A percentile compares a stretch with the other conserved stretches of the same genome.
Conservation (phyloP, 805 yeast genomes). For the Starmerella gropengiesseri region DNA sequence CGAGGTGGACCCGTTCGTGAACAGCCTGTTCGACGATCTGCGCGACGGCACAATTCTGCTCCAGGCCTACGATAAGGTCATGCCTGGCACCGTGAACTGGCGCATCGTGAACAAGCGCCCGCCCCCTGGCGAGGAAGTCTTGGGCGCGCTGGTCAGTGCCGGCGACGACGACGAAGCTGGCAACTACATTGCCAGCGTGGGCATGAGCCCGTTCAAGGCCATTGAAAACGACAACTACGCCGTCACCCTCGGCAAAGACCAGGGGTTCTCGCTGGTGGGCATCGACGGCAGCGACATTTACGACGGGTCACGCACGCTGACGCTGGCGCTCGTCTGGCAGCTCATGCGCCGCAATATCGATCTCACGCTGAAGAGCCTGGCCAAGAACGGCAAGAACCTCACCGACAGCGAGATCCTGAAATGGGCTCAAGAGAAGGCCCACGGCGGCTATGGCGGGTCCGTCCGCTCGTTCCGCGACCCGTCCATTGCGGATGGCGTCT, state of each 20-base stretch:
- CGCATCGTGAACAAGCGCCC: conserved; percentile 78
- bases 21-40: conserved; percentile 81
- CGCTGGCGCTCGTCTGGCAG: conserved; percentile 95
- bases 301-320: conserved; percentile 81
- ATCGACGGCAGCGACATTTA: conserved; percentile 96
- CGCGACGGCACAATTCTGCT: conserved; percentile 82
- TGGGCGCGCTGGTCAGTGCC: conserved; percentile 22
- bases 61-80: conserved; percentile 90
- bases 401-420: conserved; percentile 75
- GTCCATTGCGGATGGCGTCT: conserved; percentile 63
- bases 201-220: conserved; percentile 78
- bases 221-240: conserved; percentile 96
- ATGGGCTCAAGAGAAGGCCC: conserved; percentile 85
- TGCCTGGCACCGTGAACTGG: conserved; percentile 80
- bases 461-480: conserved; percentile 81
- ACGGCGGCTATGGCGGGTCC: conserved; percentile 65
- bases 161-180: conserved; percentile 21
- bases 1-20: conserved; percentile 92
- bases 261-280: conserved; percentile 88
- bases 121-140: conserved; percentile 49
- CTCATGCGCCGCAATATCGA: conserved; percentile 93
- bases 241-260: conserved; percentile 90
- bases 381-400: conserved; percentile 62
- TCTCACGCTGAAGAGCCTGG: conserved; percentile 62
- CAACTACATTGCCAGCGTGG: conserved; percentile 18